Conservation (phyloP, 192 early-diverging fungal genomes). For the Podila clonocystis region DNA sequence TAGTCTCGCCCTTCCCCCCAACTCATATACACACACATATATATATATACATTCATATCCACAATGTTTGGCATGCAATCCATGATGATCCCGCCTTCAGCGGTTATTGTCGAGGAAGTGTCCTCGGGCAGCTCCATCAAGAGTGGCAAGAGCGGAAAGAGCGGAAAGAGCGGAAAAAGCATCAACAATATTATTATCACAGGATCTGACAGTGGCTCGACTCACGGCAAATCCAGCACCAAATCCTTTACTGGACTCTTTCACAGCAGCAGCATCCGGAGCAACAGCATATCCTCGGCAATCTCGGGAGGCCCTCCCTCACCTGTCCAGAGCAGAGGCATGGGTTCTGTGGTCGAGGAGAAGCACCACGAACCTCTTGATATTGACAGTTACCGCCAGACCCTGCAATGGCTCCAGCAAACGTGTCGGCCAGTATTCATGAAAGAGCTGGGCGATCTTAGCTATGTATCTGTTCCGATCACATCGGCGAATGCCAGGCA, state of each 20-base stretch:
- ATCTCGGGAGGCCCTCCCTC: constrained; percentile 5
- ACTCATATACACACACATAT: neutral
- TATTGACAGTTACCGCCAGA: constrained; percentile 39
- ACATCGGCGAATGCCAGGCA: constrained; percentile 31
- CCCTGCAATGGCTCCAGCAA: constrained; percentile 45
- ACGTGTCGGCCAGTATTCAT: constrained; percentile 49
- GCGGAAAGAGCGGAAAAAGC: constrained; percentile 23
- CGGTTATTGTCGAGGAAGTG: constrained; percentile 7
- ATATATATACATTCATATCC: neutral
- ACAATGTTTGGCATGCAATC: constrained; percentile 45
- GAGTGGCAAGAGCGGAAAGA: constrained; percentile 47
- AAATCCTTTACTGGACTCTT: constrained; percentile 24
- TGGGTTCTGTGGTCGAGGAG: constrained; percentile 29
- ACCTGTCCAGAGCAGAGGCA: constrained; percentile 13
- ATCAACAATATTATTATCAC: constrained; percentile 4
- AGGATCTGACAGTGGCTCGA: neutral
- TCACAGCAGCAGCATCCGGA: constrained; percentile 45
- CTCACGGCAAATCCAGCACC: constrained; percentile 7
- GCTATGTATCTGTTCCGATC: constrained; percentile 28
- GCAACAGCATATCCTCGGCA: constrained; percentile 31
- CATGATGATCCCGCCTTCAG: constrained; percentile 15
- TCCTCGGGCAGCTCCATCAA: constrained; percentile 47
- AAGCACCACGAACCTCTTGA: constrained; percentile 15
- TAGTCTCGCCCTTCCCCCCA: neutral
- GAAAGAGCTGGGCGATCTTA: constrained; percentile 29